Percentiles rank a stretch among this genome's conserved stretches.
These are phyloP conservation scores for Penicillium occitanis DNA, from an alignment of 2,329 filamentous ascomycete species.

Conservation along the genomic window DNA sequence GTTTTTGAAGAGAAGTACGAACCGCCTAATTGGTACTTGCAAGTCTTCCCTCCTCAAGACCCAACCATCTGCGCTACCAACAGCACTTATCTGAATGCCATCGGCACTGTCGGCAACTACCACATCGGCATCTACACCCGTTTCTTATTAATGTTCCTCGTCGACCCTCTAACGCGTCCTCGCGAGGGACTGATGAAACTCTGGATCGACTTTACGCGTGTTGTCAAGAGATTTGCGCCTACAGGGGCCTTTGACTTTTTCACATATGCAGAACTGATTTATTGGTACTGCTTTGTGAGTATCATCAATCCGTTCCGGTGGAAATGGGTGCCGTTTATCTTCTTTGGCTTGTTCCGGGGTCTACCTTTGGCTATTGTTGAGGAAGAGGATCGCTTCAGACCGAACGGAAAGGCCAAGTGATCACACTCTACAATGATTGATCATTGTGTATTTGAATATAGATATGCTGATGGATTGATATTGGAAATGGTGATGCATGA, in stretches of 20 bases:
- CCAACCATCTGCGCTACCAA: constrained; percentile 77
- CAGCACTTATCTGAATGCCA: constrained; percentile 76
- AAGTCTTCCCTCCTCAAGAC: constrained; percentile 76
- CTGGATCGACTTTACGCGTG: constrained; percentile 81
- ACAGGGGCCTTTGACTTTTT: constrained; percentile 84
- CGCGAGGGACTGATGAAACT: constrained; percentile 72
- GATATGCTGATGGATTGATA: neutral
- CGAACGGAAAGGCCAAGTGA: constrained; percentile 19
- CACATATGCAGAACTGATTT: constrained; percentile 79
- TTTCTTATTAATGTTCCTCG: constrained; percentile 80
- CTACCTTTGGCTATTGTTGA: constrained; percentile 67
- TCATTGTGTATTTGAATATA: neutral
- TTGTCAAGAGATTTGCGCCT: constrained; percentile 68
- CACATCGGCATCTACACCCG: constrained; percentile 89
- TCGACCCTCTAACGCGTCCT: constrained; percentile 73
- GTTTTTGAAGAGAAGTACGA: constrained; percentile 71
- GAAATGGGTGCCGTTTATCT: constrained; percentile 86
- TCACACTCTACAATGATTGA: neutral
- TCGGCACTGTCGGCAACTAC: constrained; percentile 81
- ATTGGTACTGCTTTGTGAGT: constrained; percentile 81
- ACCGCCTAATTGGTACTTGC: constrained; percentile 85
- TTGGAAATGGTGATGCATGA: neutral
- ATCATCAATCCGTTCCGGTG: constrained; percentile 80
- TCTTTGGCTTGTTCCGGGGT: constrained; percentile 68
- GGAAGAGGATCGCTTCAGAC: constrained; percentile 60